Evolutionary conservation across 2,329 filamentous ascomycete species (phyloP), one percentile per base, ranked within the genome.

Genomic region (Fusarium fracticaudum): DNA sequence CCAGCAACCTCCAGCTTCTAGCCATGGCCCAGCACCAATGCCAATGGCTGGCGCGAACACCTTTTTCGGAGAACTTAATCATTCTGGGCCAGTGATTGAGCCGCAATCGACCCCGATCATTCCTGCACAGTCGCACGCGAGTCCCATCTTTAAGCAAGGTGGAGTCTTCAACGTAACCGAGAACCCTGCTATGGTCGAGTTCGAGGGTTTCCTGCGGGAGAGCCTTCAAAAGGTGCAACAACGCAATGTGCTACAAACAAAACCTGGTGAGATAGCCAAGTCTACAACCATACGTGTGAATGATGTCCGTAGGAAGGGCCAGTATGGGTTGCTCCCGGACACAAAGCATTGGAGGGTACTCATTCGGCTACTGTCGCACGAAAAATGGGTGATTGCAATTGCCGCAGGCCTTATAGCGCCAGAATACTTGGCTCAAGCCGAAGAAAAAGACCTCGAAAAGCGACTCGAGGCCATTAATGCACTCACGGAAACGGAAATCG

Each of bases 21-120:
- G 26, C 11, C 48, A 57, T n/a, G 68, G 70, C 15, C 51, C 75
- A 22, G 68, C 69, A 2, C 81, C 81, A 14, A 71, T 81, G 65
- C 83, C 83, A 8, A 79, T 84, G 35, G 71, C 75, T 17, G 80
- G 83, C 44, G 74, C 83, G 24, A 81, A 84, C 54, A 84, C 83
- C 5, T 84, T 78, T 63, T 83, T 85, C 68, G 80, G 80, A 48
- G 47, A 71, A 41, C 14, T 72, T 53, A 48, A 41, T 15, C 50
- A 40, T 48, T 22, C 31, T 38, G 54, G 43, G 41, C 20, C 48
- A 40, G 22, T 44, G 33, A 31, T n/a, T 35, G 45, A 22, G 45
- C 43, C 65, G n/a, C 54, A 51, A 17, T 22, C 54, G 29, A n/a
- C n/a, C 26, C 14, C 54, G 29, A 37, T 24, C 5, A n/a, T 38